Conservation (phyloP, 257 asterid genomes). For the Cynanchum wilfordii region DNA sequence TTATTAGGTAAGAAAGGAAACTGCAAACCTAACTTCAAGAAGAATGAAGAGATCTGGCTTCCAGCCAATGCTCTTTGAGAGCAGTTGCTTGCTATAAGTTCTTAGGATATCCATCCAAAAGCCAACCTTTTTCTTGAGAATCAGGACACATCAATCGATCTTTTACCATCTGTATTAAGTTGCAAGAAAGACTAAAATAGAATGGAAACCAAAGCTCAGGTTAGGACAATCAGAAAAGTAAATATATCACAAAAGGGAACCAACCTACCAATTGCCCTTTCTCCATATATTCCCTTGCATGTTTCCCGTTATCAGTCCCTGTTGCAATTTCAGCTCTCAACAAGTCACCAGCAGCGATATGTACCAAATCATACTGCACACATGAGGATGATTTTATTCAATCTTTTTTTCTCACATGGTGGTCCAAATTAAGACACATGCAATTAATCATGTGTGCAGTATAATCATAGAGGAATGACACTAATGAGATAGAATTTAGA, state of each 20-base stretch:
- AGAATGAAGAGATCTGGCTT: constrained; percentile 87
- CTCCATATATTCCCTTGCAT: constrained; percentile 89
- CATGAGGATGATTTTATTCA: constrained; percentile 17
- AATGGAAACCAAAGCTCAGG: not conserved
- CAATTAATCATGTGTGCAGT: not conserved
- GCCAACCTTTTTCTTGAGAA: constrained; percentile 83
- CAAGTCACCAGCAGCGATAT: constrained; percentile 93
- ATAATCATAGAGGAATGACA: not conserved
- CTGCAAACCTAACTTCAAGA: constrained; percentile 82
- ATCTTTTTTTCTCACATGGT: constrained; percentile 16
- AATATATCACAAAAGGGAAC: constrained; percentile 4
- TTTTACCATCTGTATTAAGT: constrained; percentile 69
- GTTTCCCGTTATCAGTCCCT: constrained; percentile 86
- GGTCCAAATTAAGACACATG: constrained; percentile 14
- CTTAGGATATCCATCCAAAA: constrained; percentile 94
- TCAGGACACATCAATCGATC: constrained; percentile 67
- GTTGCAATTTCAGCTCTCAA: constrained; percentile 88
- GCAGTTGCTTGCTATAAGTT: constrained; percentile 86
- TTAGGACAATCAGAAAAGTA: not conserved
- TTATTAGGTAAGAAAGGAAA: constrained; percentile 26
- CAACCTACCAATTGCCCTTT: constrained; percentile 91
- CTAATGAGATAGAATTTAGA: not conserved
- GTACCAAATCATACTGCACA: constrained; percentile 91
- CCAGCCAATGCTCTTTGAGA: constrained; percentile 67
- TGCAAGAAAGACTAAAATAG: not conserved